Evolutionary conservation across 768 basidiomycete genomes (phyloP).

Genomic region (Russula abietina): DNA sequence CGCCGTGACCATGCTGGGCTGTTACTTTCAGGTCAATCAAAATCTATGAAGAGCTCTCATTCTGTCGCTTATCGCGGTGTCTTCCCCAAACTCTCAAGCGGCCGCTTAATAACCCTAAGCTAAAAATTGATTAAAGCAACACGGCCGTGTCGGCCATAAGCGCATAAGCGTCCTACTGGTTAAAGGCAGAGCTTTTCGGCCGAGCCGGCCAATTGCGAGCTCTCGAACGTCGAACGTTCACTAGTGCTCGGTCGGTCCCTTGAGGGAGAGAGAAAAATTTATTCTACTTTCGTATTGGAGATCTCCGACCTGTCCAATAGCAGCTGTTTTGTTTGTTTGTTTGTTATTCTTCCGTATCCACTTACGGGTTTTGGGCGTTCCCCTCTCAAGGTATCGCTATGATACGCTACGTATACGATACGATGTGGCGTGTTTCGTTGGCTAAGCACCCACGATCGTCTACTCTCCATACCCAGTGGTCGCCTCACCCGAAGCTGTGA

Average conservation of each 20-base stretch:
- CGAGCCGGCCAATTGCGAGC: neutral
- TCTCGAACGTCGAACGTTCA: neutral
- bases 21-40: neutral
- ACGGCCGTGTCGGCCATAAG: constrained; percentile 11
- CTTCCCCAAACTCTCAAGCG: constrained; percentile 5
- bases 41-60: neutral
- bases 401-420: too few species aligned
- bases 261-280: neutral
- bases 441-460: neutral
- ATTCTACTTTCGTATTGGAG: neutral
- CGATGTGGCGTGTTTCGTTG: neutral
- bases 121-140: constrained; percentile 15
- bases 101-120: constrained; percentile 19
- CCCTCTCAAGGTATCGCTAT: neutral
- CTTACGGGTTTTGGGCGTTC: neutral
- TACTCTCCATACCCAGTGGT: too few species aligned
- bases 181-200: neutral
- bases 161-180: constrained; percentile 4
- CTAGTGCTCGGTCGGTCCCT: neutral
- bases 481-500: neutral
- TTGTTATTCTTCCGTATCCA: constrained; percentile 8
- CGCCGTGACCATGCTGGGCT: constrained; percentile 5
- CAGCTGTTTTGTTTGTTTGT: constrained; percentile 3
- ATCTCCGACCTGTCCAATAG: neutral
- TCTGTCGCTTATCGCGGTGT: constrained; percentile 9